Evolutionary conservation across 441 rosid species (phyloP), one percentile per base, ranked within the genome.

Genomic region (Populus hybrid): DNA sequence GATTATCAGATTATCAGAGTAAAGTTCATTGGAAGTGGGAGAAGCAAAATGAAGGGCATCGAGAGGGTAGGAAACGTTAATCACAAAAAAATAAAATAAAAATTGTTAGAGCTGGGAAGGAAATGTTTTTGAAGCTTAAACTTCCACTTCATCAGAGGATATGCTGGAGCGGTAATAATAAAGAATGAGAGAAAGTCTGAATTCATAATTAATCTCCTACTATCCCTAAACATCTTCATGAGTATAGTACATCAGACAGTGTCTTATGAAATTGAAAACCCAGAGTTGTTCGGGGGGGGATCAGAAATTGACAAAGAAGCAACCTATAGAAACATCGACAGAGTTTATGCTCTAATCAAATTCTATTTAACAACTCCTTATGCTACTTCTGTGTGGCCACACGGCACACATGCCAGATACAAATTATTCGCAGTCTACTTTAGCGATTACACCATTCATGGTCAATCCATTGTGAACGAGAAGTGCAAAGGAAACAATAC

Each of bases 351-450:
- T 40, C 14, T 46, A 46, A 46, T 46, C 53, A 63, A 36, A 36
- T 38, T 20, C 59, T 69, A 76, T 32, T 28, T 28, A 53, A 70
- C 11, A 68, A 36, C 74, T 36, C n/a, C n/a, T 61, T 40, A 77
- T 28, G 59, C 24, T 38, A 24, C 53, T 34, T 72, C 70, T 6
- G 20, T n/a, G 50, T 24, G 32, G 80, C 73, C 26, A 26, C 26
- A 26, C 26, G 26, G 26, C 66, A 32, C 35, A 67, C 5, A 74
- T 65, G 78, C 10, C 61, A 36, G 38, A 68, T 59, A 78, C 70
- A 69, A 26, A 79, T 30, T 63, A 70, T 78, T 76, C 46, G 67
- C 3, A 61, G 70, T 53, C 65, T 35, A 20, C 78, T 34, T n/a
- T 5, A 57, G 24, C 74, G 67, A 65, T 64, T 30, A 50, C 35